Conservation (phyloP, 2,329 filamentous ascomycete species). For the Fusarium temperatum region DNA sequence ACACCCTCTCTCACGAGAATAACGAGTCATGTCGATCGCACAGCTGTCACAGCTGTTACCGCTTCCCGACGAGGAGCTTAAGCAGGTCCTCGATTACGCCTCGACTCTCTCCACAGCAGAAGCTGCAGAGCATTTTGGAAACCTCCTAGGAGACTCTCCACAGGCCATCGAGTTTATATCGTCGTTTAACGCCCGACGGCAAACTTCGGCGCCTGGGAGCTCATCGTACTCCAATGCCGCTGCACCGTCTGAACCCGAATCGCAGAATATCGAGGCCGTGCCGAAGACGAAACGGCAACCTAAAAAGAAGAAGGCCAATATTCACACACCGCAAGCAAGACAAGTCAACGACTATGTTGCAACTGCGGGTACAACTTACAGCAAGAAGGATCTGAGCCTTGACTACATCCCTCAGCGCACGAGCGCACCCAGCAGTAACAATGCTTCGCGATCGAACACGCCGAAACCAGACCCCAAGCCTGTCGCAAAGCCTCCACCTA, state of each 20-base stretch:
- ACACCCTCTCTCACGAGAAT: too few relatives aligned
- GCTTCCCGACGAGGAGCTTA: constrained; percentile 83
- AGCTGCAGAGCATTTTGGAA: constrained; percentile 85
- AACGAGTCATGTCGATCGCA: constrained; percentile 60
- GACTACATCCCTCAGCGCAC: constrained; percentile 74
- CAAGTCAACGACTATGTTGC: constrained; percentile 69
- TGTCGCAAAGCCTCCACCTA: constrained; percentile 56
- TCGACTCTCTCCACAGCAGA: constrained; percentile 78
- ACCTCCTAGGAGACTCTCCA: constrained; percentile 86
- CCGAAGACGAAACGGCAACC: constrained; percentile 59
- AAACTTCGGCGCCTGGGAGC: constrained; percentile 48
- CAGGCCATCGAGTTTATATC: constrained; percentile 80
- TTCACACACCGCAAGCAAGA: constrained; percentile 72
- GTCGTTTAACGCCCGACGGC: constrained; percentile 76
- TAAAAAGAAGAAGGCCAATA: constrained; percentile 66
- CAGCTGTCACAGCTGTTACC: constrained; percentile 84
- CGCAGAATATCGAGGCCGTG: constrained; percentile 51
- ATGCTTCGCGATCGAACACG: constrained; percentile 49
- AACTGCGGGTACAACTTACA: constrained; percentile 74
- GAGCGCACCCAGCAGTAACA: constrained; percentile 51
- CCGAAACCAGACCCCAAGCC: constrained; percentile 44
- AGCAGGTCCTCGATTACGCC: constrained; percentile 86
- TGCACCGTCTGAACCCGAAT: constrained; percentile 17
- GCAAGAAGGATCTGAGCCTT: constrained; percentile 73
- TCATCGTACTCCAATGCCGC: constrained; percentile 38